Conservation (phyloP, 2,329 filamentous ascomycete species). For the Arthrobotrys megalospora region DNA sequence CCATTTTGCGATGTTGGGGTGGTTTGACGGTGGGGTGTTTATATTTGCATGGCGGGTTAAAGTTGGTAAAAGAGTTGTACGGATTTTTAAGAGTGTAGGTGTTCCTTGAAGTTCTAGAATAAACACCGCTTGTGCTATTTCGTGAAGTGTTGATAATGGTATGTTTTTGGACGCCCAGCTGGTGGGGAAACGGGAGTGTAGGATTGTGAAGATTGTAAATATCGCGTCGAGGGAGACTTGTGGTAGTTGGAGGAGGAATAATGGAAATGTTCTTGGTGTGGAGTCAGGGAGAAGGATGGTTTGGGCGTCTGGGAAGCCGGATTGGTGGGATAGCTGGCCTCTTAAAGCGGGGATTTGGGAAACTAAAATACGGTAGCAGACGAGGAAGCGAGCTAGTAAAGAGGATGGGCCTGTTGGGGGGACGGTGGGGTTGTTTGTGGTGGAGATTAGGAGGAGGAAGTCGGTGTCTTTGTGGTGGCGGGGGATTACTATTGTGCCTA, state of each 20-base stretch:
- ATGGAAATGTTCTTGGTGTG: background rate
- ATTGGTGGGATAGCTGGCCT: conserved; percentile 1
- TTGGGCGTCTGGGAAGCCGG: conserved; percentile 12
- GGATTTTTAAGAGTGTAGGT: background rate
- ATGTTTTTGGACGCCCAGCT: conserved; percentile 32
- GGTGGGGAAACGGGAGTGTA: conserved; percentile 30
- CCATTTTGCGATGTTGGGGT: conserved; percentile 31
- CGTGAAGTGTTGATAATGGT: conserved; percentile 15
- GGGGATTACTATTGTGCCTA: conserved; percentile 36
- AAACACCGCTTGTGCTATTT: background rate
- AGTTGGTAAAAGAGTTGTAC: background rate
- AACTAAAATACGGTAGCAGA: conserved; percentile 17
- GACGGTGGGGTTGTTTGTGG: background rate
- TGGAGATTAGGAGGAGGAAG: conserved; percentile 18
- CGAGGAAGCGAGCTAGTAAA: conserved; percentile 28
- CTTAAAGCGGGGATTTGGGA: conserved; percentile 24
- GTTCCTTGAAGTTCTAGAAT: background rate
- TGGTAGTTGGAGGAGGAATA: conserved; percentile 34
- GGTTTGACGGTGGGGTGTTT: background rate
- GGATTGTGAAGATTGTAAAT: conserved; percentile 41
- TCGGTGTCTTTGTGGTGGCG: conserved; percentile 10
- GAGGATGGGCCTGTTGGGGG: background rate
- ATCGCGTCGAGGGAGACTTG: conserved; percentile 11
- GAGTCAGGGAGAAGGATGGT: background rate
- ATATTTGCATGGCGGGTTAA: conserved; percentile 6